phyloP scores from a whole-genome alignment of 345 rosid species.

The Salix exigua region DNA sequence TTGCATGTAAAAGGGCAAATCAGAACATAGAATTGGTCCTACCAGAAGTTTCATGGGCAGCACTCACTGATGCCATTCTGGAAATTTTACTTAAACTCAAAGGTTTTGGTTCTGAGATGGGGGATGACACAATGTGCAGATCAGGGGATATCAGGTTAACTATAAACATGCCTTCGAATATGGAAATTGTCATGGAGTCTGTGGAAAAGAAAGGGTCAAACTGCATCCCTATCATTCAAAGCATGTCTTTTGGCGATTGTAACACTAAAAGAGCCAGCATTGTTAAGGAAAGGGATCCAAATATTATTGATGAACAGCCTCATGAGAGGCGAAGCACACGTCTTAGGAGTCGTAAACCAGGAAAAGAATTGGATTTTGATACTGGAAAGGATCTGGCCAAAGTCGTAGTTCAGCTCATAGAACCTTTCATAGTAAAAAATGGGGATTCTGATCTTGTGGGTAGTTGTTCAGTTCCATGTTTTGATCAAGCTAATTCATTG shows the following conservation, averaged over 20 bases:
- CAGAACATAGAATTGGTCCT: constrained; percentile 52
- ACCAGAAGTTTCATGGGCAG: constrained; percentile 68
- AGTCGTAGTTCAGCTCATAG: constrained; percentile 62
- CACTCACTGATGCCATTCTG: constrained; percentile 61
- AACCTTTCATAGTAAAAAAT: constrained; percentile 51
- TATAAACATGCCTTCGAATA: constrained; percentile 41
- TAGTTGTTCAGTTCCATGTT: constrained; percentile 33
- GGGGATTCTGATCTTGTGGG: constrained; percentile 36
- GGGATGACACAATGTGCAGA: constrained; percentile 27
- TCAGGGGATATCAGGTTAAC: constrained; percentile 75
- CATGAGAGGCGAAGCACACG: constrained; percentile 97
- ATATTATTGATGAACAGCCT: constrained; percentile 63
- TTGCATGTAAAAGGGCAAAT: constrained; percentile 53
- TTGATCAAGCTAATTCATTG: constrained; percentile 33
- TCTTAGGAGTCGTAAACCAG: constrained; percentile 93
- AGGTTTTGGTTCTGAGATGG: constrained; percentile 31
- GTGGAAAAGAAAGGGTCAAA: constrained; percentile 38
- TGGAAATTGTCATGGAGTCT: constrained; percentile 39
- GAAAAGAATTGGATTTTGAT: constrained; percentile 67
- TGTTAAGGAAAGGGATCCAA: constrained; percentile 54
- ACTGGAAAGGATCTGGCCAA: constrained; percentile 55
- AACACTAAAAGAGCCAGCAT: constrained; percentile 41
- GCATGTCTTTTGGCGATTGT: constrained; percentile 39
- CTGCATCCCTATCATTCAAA: constrained; percentile 32
- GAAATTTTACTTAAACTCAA: constrained; percentile 56